Evolutionary conservation across 2,329 filamentous ascomycete genomes (phyloP).

Genomic region (Colletotrichum chlorophyti): DNA sequence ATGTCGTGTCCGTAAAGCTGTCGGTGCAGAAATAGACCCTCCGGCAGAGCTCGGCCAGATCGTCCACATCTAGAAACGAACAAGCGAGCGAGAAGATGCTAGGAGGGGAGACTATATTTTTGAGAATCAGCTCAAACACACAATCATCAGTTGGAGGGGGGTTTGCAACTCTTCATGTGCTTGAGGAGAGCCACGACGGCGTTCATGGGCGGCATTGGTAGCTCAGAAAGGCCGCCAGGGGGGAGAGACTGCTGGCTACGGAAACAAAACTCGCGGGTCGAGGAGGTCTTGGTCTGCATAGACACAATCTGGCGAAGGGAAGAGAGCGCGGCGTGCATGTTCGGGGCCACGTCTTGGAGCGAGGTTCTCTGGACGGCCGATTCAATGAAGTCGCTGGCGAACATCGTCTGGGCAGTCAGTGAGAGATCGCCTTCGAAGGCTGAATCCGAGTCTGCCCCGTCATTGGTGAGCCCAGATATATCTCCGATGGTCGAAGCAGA

Average conservation of each 20-base stretch:
- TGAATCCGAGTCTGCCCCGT: constrained; percentile 48
- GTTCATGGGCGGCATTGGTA: constrained; percentile 61
- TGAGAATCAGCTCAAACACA: no score
- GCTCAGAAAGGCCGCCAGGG: constrained; percentile 52
- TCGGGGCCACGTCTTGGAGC: constrained; percentile 51
- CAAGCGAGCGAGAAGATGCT: constrained; percentile 58
- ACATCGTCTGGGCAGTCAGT: constrained; percentile 57
- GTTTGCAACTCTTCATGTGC: constrained; percentile 52
- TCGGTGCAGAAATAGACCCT: constrained; percentile 59
- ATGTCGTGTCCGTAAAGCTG: constrained; percentile 55
- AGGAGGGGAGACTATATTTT: constrained; percentile 53
- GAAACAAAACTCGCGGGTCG: constrained; percentile 51
- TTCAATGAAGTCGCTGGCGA: constrained; percentile 61
- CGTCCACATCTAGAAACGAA: constrained; percentile 54
- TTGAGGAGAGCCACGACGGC: constrained; percentile 57
- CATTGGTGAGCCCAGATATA: constrained; percentile 33
- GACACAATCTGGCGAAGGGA: constrained; percentile 60
- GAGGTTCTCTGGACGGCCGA: constrained; percentile 57
- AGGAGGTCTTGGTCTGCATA: constrained; percentile 52
- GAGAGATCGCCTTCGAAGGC: constrained; percentile 56
- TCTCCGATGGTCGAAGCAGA: constrained; percentile 28
- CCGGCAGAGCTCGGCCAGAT: constrained; percentile 57
- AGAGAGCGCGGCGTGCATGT: constrained; percentile 59
- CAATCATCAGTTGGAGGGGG: background rate
- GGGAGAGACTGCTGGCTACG: constrained; percentile 53